Percentiles rank a stretch among this genome's conserved stretches.
phyloP scores from a whole-genome alignment of 345 rosid genomes.

The Punica granatum region DNA sequence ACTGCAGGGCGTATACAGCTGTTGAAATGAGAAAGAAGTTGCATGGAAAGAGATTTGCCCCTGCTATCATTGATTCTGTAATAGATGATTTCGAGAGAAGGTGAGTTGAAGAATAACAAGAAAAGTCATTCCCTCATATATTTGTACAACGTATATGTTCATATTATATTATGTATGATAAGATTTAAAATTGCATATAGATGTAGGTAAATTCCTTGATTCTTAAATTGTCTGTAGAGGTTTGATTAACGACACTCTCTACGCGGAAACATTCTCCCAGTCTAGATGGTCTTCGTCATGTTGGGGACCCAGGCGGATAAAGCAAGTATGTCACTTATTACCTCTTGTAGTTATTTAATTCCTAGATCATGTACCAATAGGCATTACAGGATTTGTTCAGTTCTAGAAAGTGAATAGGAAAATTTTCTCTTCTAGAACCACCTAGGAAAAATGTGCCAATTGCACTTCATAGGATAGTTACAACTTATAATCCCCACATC shows the following conservation, averaged over 20 bases:
- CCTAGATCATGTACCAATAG: background rate
- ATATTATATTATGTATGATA: background rate
- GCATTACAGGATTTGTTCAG: background rate
- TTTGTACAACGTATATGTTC: background rate
- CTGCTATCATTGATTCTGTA: constrained; percentile 37
- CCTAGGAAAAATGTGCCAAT: too few species aligned
- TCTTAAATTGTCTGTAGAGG: constrained; percentile 38
- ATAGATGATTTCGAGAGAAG: constrained; percentile 45
- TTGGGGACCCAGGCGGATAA: constrained; percentile 90
- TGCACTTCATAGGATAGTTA: background rate
- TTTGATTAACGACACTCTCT: constrained; percentile 54
- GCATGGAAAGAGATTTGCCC: constrained; percentile 45
- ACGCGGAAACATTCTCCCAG: constrained; percentile 11
- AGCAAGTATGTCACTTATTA: constrained; percentile 46
- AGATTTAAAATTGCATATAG: background rate
- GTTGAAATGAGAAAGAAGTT: constrained; percentile 72
- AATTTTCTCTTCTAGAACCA: background rate
- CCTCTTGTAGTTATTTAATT: background rate
- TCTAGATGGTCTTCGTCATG: constrained; percentile 79
- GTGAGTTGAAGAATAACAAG: constrained; percentile 20
- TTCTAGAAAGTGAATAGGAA: too few species aligned
- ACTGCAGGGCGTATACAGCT: constrained; percentile 57
- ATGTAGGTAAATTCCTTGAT: background rate
- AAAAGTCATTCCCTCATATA: background rate
- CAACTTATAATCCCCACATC: background rate